Percentiles rank a stretch among this genome's conserved stretches.
Conservation (phyloP, 2,329 filamentous ascomycete species). For the Ceratocystis cubensis region DNA sequence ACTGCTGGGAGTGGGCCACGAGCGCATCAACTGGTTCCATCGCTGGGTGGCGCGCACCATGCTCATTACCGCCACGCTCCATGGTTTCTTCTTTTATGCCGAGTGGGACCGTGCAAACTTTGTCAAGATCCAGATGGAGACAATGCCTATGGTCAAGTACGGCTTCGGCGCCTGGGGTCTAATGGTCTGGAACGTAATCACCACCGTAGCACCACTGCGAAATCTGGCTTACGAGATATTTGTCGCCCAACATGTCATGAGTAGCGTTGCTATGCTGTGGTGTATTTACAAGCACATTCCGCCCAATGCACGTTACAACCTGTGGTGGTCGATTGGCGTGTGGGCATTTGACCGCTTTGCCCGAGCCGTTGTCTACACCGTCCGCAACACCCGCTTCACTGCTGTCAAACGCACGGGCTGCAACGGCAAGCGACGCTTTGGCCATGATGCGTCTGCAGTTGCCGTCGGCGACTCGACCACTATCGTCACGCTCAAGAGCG, state of each 20-base stretch:
- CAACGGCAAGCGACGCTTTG: constrained; percentile 37
- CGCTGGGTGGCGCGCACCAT: constrained; percentile 59
- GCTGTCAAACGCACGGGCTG: constrained; percentile 30
- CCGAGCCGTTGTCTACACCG: constrained; percentile 36
- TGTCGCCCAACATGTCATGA: constrained; percentile 52
- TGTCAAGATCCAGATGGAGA: constrained; percentile 43
- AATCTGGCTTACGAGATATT: constrained; percentile 58
- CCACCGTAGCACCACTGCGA: constrained; percentile 50
- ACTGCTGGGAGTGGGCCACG: constrained; percentile 51
- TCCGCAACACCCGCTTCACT: constrained; percentile 39
- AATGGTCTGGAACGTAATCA: constrained; percentile 52
- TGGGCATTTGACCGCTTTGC: constrained; percentile 50
- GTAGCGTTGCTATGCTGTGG: constrained; percentile 49
- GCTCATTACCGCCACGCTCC: constrained; percentile 54
- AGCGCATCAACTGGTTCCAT: constrained; percentile 61
- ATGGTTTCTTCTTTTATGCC: constrained; percentile 56
- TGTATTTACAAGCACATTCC: constrained; percentile 53
- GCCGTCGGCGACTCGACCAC: constrained; percentile 41
- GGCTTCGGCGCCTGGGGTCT: constrained; percentile 55
- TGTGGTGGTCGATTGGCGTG: constrained; percentile 54
- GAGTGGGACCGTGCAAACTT: constrained; percentile 51
- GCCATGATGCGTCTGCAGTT: constrained; percentile 39
- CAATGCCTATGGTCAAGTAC: constrained; percentile 54
- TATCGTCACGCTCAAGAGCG: constrained; percentile 46
- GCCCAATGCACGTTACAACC: constrained; percentile 42